phyloP scores from a whole-genome alignment of 2,329 filamentous ascomycete species.

The Ophiocordyceps robertsii region DNA sequence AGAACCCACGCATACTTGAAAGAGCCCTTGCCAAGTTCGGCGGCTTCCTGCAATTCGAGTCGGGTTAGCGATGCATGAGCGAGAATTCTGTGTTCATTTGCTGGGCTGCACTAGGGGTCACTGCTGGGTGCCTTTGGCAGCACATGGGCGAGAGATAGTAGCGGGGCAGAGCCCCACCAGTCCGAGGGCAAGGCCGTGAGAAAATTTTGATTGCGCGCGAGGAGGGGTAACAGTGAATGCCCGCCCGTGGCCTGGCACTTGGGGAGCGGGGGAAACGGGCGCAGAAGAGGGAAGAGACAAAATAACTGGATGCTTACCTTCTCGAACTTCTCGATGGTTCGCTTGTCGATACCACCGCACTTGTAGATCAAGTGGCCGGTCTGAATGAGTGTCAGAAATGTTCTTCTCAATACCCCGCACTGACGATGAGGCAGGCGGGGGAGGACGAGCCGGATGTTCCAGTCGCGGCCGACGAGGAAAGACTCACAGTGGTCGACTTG shows the following conservation, averaged over 20 bases:
- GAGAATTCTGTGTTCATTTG: neutral
- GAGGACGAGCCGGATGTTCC: conserved; percentile 1
- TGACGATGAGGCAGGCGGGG: conserved; percentile 5
- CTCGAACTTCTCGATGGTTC: conserved; percentile 99
- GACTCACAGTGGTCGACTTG: conserved; percentile 92
- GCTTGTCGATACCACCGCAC: conserved; percentile 99
- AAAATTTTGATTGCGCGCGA: neutral
- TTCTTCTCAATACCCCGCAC: conserved; percentile 2
- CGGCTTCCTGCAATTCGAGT: conserved; percentile 64
- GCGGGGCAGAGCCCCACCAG: conserved; percentile 4
- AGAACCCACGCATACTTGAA: conserved; percentile 99
- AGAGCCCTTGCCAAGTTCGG: conserved; percentile 98
- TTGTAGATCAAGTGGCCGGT: conserved; percentile 98
- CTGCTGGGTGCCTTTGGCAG: neutral
- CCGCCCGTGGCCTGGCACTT: neutral
- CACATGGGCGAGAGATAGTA: neutral
- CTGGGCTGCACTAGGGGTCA: neutral
- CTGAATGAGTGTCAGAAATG: conserved; percentile 19
- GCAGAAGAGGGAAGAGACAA: too few relatives aligned
- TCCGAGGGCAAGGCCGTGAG: neutral
- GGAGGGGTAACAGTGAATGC: neutral
- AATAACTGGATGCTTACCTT: conserved; percentile 52
- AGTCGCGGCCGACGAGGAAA: conserved; percentile 4
- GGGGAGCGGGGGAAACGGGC: neutral
- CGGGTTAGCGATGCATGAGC: conserved; percentile 4